Conservation (phyloP, 345 rosid genomes). For the Acer yangbiense region DNA sequence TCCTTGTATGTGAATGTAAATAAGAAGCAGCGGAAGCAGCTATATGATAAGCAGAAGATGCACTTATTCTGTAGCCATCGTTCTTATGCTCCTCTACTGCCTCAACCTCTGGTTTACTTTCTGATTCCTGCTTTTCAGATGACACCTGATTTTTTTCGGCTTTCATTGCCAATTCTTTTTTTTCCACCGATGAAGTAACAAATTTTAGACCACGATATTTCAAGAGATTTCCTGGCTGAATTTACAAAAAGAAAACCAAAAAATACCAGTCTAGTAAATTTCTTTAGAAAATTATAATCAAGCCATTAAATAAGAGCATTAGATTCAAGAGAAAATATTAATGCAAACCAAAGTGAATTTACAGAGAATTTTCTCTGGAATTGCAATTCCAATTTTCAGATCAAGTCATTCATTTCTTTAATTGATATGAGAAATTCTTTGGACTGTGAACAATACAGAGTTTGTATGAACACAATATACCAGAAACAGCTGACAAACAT, state of each 20-base stretch:
- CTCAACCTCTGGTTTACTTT: constrained; percentile 29
- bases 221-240: constrained; percentile 67
- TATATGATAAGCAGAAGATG: constrained; percentile 73
- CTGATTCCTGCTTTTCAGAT: constrained; percentile 43
- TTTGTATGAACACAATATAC: not conserved
- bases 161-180: constrained; percentile 52
- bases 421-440: not conserved
- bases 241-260: constrained; percentile 12
- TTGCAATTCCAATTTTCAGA: not conserved
- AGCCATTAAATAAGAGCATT: not conserved
- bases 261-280: not conserved
- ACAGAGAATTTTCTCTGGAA: not conserved
- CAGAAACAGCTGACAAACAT: not conserved
- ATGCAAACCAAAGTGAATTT: not conserved
- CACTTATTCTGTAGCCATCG: constrained; percentile 42
- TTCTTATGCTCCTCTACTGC: constrained; percentile 38
- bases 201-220: constrained; percentile 58
- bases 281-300: constrained; percentile 1
- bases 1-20: constrained; percentile 67
- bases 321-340: not conserved
- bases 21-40: constrained; percentile 91
- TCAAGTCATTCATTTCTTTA: not conserved
- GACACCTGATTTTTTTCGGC: constrained; percentile 38
- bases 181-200: constrained; percentile 79
- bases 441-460: not conserved